Evolutionary conservation across 1,139 yeast species (phyloP), one percentile per base, ranked within the genome.

Genomic region (Yamadazyma sp.): DNA sequence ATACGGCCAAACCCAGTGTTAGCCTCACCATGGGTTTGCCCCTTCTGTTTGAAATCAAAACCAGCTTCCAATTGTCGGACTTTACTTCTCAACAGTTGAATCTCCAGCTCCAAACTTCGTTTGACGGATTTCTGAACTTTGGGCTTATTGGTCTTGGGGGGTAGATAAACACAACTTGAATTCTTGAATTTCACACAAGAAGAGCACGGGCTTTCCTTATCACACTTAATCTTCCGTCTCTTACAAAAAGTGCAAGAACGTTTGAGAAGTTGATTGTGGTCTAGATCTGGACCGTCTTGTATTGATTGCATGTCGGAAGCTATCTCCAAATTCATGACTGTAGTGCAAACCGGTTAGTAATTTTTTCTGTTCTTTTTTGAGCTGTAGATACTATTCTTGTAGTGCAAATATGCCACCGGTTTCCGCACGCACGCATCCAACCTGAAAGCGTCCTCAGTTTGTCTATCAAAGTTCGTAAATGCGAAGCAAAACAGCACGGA

Each of bases 201-300:
- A 1, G 54, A 38, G 46, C 69, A 64, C 1, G 69, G 69, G 8
- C 40, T 45, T 2, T 51, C 55, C 36, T 65, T 45, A 41, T 64
- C 59, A 47, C 71, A 66, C 39, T 66, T 69, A 15, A 70, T 65
- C 45, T 72, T 73, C 43, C 73, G 52, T 48, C 56, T 53, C 38
- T 71, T 64, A 46, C 78, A 73, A 33, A 61, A 63, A 15, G 61
- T 50, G 43, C 77, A 73, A 3, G 36, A 27, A 12, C 37, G 17
- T 10, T 28, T 14, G 4, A 28, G 14, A 9, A 4, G 11, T 4
- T 7, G 20, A 14, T 23, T 17, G 6, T 31, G 16, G 10, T 28
- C 27, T n/a, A 24, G 11, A 16, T 28, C 20, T 7, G n/a, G 3
- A 14, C 9, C 11, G n/a, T 16, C 16, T 20, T 10, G 15, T 14